Conservation (phyloP, 345 rosid genomes). For the Bruguiera sexangula region DNA sequence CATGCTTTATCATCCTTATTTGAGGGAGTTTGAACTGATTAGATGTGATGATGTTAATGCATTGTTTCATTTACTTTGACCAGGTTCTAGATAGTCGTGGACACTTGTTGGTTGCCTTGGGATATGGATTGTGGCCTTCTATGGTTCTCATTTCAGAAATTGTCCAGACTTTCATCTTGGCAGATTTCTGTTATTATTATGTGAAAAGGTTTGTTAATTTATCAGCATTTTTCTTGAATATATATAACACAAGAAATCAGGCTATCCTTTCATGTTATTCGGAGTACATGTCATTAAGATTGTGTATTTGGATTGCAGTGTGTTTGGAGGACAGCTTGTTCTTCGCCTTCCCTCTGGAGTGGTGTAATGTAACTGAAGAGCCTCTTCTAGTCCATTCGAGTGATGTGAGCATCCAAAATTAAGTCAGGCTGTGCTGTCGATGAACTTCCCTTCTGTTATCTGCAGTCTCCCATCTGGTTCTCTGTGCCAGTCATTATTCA, state of each 20-base stretch:
- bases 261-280: neutral
- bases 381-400: constrained; percentile 7
- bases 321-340: constrained; percentile 97
- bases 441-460: constrained; percentile 13
- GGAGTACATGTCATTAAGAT: neutral
- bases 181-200: constrained; percentile 97
- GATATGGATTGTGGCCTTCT: constrained; percentile 98
- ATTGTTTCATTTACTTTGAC: constrained; percentile 8
- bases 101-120: constrained; percentile 85
- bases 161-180: constrained; percentile 96
- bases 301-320: constrained; percentile 45
- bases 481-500: constrained; percentile 8
- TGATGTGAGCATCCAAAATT: constrained; percentile 12
- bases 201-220: constrained; percentile 60
- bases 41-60: neutral
- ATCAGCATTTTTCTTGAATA: neutral
- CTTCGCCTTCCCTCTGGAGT: constrained; percentile 99
- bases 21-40: too few species aligned
- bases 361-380: constrained; percentile 51
- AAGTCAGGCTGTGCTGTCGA: constrained; percentile 9
- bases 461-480: neutral
- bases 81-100: constrained; percentile 97
- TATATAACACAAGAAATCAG: neutral
- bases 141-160: constrained; percentile 98
- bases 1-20: too few species aligned